phyloP scores from a whole-genome alignment of 371 early-diverging fungal genomes.

The Nematocida ausubeli region DNA sequence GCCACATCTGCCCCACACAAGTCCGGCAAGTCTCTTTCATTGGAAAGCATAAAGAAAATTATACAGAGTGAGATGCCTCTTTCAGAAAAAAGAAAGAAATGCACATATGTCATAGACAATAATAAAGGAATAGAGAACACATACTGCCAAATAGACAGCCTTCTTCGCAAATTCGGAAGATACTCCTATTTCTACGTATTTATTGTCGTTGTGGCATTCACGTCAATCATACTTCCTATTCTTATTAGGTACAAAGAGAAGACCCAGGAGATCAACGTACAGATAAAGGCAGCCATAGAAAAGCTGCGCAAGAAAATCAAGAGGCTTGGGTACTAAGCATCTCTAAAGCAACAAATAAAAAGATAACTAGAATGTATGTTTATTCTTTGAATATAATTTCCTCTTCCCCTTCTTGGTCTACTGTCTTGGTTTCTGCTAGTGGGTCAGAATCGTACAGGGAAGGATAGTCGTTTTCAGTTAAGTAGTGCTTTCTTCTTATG shows the following conservation, averaged over 20 bases:
- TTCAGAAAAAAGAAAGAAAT: constrained; percentile 33
- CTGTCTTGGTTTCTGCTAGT: constrained; percentile 25
- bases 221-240: constrained; percentile 17
- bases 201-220: neutral
- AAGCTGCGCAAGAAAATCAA: neutral
- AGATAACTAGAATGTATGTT: constrained; percentile 38
- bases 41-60: neutral
- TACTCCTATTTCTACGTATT: constrained; percentile 10
- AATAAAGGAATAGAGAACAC: constrained; percentile 19
- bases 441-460: constrained; percentile 16
- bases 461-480: constrained; percentile 54
- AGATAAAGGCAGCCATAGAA: neutral
- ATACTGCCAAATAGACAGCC: constrained; percentile 12
- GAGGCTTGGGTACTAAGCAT: neutral
- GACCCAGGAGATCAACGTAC: neutral
- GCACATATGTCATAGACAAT: constrained; percentile 50
- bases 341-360: neutral
- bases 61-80: neutral
- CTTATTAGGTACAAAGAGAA: constrained; percentile 7
- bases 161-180: constrained; percentile 11
- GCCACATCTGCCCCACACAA: neutral
- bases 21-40: neutral
- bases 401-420: constrained; percentile 22
- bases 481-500: constrained; percentile 59
- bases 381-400: constrained; percentile 45